Conservation (phyloP, 768 basidiomycete species). For the Boletus rex-veris region DNA sequence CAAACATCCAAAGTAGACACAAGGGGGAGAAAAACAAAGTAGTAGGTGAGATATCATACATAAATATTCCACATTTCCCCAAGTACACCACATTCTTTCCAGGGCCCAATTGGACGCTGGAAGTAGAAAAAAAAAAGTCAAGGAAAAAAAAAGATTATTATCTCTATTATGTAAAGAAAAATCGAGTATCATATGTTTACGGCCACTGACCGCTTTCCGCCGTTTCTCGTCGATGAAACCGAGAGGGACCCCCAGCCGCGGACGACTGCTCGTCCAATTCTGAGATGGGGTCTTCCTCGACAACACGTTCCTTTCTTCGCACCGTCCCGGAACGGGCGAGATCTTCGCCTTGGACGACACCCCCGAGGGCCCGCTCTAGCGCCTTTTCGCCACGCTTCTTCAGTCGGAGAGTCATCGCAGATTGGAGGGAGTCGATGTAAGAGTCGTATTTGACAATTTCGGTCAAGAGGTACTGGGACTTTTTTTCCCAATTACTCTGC, state of each 20-base stretch:
- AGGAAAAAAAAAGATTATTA: background rate
- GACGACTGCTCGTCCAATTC: conserved; percentile 43
- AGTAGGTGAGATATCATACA: conserved; percentile 28
- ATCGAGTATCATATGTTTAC: conserved; percentile 19
- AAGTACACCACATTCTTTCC: conserved; percentile 12
- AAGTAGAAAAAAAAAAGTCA: background rate
- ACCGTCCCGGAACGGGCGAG: conserved; percentile 28
- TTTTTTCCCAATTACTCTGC: conserved; percentile 88
- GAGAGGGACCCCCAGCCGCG: conserved; percentile 24
- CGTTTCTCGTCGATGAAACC: conserved; percentile 42
- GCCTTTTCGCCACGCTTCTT: conserved; percentile 90
- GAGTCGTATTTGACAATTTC: conserved; percentile 96
- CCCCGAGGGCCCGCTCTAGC: conserved; percentile 54
- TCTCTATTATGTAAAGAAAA: conserved; percentile 16
- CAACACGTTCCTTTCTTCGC: conserved; percentile 39
- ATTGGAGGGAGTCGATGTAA: conserved; percentile 86
- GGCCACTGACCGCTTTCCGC: conserved; percentile 35
- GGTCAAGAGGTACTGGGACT: conserved; percentile 80
- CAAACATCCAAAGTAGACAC: background rate
- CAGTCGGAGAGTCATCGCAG: conserved; percentile 78
- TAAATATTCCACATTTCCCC: conserved; percentile 28
- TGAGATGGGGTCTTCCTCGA: conserved; percentile 45
- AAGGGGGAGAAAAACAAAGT: conserved; percentile 2
- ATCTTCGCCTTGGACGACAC: conserved; percentile 30
- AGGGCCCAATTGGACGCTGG: background rate